phyloP scores from a whole-genome alignment of 768 basidiomycete species.

The Coprinopsis marcescibilis region DNA sequence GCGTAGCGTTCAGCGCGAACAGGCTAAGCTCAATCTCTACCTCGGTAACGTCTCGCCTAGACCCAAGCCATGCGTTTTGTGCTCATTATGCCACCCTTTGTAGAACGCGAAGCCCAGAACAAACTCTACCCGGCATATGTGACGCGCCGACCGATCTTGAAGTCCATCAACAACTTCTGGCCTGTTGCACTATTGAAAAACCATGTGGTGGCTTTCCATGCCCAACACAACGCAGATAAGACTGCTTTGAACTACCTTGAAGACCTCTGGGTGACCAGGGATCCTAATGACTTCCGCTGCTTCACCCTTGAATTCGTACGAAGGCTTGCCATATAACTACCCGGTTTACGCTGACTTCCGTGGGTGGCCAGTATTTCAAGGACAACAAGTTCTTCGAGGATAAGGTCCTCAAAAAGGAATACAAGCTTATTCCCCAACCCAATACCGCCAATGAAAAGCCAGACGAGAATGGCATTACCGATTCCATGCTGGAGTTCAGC shows the following conservation, averaged over 20 bases:
- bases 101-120: slow-evolving; percentile 62
- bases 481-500: slow-evolving; percentile 72
- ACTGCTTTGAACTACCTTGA: slow-evolving; percentile 79
- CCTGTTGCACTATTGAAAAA: slow-evolving; percentile 80
- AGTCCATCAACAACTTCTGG: slow-evolving; percentile 77
- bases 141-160: slow-evolving; percentile 61
- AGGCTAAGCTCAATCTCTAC: slow-evolving; percentile 64
- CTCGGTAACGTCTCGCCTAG: slow-evolving; percentile 41
- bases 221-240: slow-evolving; percentile 71
- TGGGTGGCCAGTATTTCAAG: slow-evolving; percentile 85
- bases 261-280: slow-evolving; percentile 78
- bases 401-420: slow-evolving; percentile 75
- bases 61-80: not conserved
- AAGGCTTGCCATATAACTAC: no score
- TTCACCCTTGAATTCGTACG: slow-evolving; percentile 88
- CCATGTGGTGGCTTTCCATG: slow-evolving; percentile 52
- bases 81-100: slow-evolving; percentile 4
- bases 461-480: slow-evolving; percentile 71
- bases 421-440: slow-evolving; percentile 58
- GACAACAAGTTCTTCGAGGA: slow-evolving; percentile 82
- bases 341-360: no score
- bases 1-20: slow-evolving; percentile 57
- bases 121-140: slow-evolving; percentile 58
- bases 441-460: slow-evolving; percentile 49
- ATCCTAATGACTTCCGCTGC: slow-evolving; percentile 68